These are phyloP conservation scores for Euphorbia pulcherrima DNA, from an alignment of 345 rosid species.

Conservation along the genomic window DNA sequence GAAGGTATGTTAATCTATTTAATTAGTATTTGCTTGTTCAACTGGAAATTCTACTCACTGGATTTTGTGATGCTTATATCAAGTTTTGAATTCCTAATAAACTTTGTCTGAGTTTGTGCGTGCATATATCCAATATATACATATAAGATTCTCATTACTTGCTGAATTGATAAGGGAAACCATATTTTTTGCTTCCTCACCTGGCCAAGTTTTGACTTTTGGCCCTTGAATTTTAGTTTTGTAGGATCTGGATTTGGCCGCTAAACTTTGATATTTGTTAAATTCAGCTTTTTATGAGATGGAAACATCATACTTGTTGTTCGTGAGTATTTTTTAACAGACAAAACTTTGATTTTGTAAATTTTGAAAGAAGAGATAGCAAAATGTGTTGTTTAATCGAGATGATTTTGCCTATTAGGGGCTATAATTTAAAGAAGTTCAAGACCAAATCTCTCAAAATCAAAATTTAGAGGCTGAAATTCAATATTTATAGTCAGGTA, in stretches of 20 bases:
- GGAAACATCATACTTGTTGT: not conserved
- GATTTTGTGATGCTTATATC: not conserved
- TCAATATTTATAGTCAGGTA: not conserved
- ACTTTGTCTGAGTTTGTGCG: not conserved
- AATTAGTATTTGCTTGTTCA: not conserved
- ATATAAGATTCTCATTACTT: not conserved
- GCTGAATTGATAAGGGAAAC: not conserved
- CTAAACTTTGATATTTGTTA: not conserved
- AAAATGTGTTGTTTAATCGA: too few relatives aligned
- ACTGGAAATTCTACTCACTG: not conserved
- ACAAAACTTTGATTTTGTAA: too few relatives aligned
- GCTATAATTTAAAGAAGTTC: too few relatives aligned
- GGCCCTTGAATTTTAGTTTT: not conserved
- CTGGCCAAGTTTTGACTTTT: not conserved
- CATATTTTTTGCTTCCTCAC: not conserved
- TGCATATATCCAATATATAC: not conserved
- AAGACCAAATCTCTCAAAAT: not conserved
- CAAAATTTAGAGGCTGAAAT: too few relatives aligned
- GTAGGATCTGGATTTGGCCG: not conserved
- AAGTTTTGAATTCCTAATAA: not conserved
- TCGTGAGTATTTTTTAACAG: not conserved
- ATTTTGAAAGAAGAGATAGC: not conserved
- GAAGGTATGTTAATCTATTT: conserved; percentile 46
- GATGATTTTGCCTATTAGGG: not conserved
- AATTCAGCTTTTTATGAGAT: not conserved